Conservation (phyloP, 2,329 filamentous ascomycete genomes). For the Nothopassalora personata region DNA sequence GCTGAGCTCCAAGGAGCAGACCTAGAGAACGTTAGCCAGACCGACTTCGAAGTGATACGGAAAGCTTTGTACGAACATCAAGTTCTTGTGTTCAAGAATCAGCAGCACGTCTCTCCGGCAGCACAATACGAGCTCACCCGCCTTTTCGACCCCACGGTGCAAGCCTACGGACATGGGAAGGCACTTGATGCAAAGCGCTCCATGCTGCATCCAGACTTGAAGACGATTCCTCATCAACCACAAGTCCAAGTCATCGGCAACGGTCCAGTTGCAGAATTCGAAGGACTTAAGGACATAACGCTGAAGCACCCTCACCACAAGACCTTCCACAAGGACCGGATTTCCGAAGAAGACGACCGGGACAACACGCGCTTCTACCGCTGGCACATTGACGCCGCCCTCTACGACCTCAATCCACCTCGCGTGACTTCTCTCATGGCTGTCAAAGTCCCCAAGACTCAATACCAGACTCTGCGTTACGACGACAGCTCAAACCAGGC, state of each 20-base stretch:
- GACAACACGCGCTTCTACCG: conserved; percentile 61
- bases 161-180: conserved; percentile 70
- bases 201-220: conserved; percentile 72
- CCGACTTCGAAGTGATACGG: conserved; percentile 59
- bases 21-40: conserved; percentile 42
- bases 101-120: conserved; percentile 58
- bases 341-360: conserved; percentile 58
- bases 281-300: conserved; percentile 62
- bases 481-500: conserved; percentile 65
- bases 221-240: conserved; percentile 73
- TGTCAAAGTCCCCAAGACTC: conserved; percentile 63
- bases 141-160: conserved; percentile 62
- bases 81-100: conserved; percentile 66
- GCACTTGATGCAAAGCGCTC: conserved; percentile 61
- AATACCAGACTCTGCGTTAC: conserved; percentile 63
- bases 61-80: conserved; percentile 63
- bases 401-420: conserved; percentile 70
- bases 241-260: conserved; percentile 79
- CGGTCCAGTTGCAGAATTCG: conserved; percentile 62
- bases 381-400: conserved; percentile 75
- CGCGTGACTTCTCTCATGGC: conserved; percentile 68
- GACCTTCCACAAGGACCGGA: conserved; percentile 64
- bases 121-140: conserved; percentile 70
- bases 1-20: conserved; percentile 28
- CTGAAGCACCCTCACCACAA: conserved; percentile 72